Percentiles rank a stretch among this genome's conserved stretches.
These are phyloP conservation scores for Aspergillaceae sp. DNA, from an alignment of 2,329 filamentous ascomycete species.

Conservation along the genomic window DNA sequence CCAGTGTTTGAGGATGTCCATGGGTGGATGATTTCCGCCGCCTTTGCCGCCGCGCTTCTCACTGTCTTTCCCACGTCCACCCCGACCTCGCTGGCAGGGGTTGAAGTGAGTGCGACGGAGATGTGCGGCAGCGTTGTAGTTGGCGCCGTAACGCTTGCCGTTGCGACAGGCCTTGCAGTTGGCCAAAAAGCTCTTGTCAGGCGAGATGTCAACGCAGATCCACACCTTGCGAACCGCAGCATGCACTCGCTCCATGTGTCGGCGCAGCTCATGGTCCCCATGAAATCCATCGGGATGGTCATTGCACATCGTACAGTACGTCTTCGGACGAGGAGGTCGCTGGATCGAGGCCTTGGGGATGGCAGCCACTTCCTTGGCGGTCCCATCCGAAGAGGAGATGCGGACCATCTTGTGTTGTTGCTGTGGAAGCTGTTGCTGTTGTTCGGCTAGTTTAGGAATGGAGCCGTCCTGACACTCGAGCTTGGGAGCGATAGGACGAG, in stretches of 20 bases:
- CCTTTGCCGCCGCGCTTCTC: slow-evolving; percentile 55
- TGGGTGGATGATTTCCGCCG: slow-evolving; percentile 53
- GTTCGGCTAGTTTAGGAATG: slow-evolving; percentile 22
- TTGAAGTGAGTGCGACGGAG: slow-evolving; percentile 83
- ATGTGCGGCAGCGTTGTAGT: slow-evolving; percentile 93
- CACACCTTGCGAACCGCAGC: slow-evolving; percentile 49
- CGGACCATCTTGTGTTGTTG: slow-evolving; percentile 42
- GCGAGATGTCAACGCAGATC: slow-evolving; percentile 53
- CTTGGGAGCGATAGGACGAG: slow-evolving; percentile 45
- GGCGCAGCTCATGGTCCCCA: slow-evolving; percentile 71
- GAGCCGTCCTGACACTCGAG: slow-evolving; percentile 25
- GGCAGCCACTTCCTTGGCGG: slow-evolving; percentile 46
- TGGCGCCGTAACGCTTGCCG: slow-evolving; percentile 74
- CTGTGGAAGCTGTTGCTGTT: neutral
- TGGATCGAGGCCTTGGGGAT: slow-evolving; percentile 49
- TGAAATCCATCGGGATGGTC: slow-evolving; percentile 72
- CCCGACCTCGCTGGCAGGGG: slow-evolving; percentile 48
- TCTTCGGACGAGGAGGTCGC: slow-evolving; percentile 62
- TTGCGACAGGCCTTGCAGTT: slow-evolving; percentile 77
- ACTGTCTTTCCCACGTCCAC: slow-evolving; percentile 50
- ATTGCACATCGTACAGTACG: slow-evolving; percentile 61
- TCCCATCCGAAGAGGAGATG: slow-evolving; percentile 45
- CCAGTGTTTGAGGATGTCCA: slow-evolving; percentile 54
- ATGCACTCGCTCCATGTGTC: slow-evolving; percentile 63
- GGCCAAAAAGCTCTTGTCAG: slow-evolving; percentile 56